phyloP scores from a whole-genome alignment of 805 yeast genomes.

The Ogataea thermomethanolica region DNA sequence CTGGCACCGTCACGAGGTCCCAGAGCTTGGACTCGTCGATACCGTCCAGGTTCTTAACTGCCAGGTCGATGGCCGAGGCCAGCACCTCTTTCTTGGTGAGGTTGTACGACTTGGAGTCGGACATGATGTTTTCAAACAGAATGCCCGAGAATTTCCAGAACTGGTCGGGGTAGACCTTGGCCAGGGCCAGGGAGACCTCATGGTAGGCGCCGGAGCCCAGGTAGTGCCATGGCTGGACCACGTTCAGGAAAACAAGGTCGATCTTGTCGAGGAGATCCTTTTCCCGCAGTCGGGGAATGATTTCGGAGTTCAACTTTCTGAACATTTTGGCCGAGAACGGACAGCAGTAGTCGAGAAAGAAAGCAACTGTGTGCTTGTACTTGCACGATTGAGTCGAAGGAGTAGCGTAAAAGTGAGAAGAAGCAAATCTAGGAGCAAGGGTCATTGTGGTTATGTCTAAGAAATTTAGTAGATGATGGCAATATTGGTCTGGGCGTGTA shows the following conservation, averaged over 20 bases:
- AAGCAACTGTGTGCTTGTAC: constrained; percentile 44
- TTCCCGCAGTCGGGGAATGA: constrained; percentile 49
- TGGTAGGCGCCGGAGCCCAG: constrained; percentile 56
- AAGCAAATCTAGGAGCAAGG: constrained; percentile 22
- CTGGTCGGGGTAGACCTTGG: constrained; percentile 47
- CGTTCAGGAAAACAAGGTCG: constrained; percentile 64
- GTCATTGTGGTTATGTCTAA: constrained; percentile 13
- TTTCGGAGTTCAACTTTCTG: constrained; percentile 47
- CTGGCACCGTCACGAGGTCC: constrained; percentile 34
- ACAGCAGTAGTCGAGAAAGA: constrained; percentile 75
- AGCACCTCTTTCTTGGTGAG: constrained; percentile 56
- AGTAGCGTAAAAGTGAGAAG: constrained; percentile 22
- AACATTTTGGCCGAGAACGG: constrained; percentile 68
- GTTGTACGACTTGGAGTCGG: constrained; percentile 56
- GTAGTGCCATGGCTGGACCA: constrained; percentile 91
- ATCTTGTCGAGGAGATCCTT: constrained; percentile 45
- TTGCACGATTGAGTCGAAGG: background rate
- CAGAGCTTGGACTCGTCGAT: constrained; percentile 31
- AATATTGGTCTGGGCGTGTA: background rate
- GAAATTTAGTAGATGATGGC: background rate
- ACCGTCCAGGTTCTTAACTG: constrained; percentile 35
- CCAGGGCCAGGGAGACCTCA: constrained; percentile 71
- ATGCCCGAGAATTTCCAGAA: constrained; percentile 57
- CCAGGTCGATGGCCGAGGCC: constrained; percentile 48
- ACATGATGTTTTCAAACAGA: constrained; percentile 57